Percentiles rank a stretch among this genome's conserved stretches.
These are phyloP conservation scores for Boehmeria nivea DNA, from an alignment of 306 rosid genomes.

Conservation along the genomic window DNA sequence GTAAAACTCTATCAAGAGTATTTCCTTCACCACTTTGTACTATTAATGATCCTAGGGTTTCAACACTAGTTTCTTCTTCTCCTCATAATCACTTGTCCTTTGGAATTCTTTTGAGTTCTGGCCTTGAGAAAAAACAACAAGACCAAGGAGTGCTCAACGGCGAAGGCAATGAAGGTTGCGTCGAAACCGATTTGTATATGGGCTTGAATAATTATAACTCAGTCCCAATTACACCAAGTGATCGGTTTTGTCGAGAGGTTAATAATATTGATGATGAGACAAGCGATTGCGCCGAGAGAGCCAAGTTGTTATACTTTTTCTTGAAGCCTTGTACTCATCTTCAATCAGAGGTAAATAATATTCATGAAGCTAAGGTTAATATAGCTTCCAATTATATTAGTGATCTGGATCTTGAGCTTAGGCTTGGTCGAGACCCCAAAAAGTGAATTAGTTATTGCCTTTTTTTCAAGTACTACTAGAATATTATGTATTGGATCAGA, in stretches of 20 bases:
- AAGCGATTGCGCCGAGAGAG: no score
- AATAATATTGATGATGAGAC: conserved; percentile 27
- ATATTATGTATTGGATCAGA: no score
- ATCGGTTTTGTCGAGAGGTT: conserved; percentile 2
- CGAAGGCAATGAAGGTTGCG: conserved; percentile 14
- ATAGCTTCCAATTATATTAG: conserved; percentile 23
- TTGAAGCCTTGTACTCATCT: conserved; percentile 37
- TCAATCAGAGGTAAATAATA: conserved; percentile 24
- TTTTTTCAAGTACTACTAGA: no score
- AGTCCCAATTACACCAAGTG: background rate
- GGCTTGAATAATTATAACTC: conserved; percentile 24
- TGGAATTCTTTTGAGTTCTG: no score
- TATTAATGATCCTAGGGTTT: background rate
- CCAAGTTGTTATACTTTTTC: conserved; percentile 22
- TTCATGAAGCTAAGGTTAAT: conserved; percentile 22
- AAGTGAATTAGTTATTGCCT: no score
- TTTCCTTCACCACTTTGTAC: background rate
- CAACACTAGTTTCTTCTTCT: background rate
- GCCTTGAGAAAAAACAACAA: no score
- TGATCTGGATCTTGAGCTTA: conserved; percentile 87
- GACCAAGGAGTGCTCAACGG: no score
- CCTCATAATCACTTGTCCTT: conserved; percentile 9
- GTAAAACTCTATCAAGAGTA: background rate
- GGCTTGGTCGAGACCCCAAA: conserved; percentile 50
- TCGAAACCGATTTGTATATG: conserved; percentile 51